Evolutionary conservation across 2,329 filamentous ascomycete genomes (phyloP).

Genomic region (Sporothrix inflata): DNA sequence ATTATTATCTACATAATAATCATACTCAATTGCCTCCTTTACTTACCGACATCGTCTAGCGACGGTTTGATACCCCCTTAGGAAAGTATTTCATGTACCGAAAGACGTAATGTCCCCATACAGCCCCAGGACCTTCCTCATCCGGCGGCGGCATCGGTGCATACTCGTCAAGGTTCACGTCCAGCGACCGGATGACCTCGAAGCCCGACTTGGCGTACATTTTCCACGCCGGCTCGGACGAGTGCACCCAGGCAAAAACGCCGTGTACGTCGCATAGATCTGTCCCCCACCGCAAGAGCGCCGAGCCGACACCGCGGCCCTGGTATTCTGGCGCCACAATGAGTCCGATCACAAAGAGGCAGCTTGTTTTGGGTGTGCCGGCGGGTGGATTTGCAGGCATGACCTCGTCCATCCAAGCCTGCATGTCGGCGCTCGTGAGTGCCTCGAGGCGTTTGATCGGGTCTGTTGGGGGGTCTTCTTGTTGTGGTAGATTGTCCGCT

Average conservation of each 20-base stretch:
- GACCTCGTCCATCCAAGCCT: constrained; percentile 2
- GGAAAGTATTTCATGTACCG: constrained; percentile 8
- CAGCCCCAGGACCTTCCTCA: not conserved
- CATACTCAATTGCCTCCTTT: too few species aligned
- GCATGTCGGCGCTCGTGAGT: not conserved
- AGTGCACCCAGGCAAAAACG: not conserved
- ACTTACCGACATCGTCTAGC: not conserved
- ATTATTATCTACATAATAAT: too few species aligned
- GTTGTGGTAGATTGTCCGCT: not conserved
- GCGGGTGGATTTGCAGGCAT: not conserved
- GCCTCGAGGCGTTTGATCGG: constrained; percentile 9
- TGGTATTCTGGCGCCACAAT: constrained; percentile 1
- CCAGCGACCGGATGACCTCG: not conserved
- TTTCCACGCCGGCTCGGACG: not conserved
- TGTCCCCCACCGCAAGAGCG: not conserved
- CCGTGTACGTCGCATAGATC: not conserved
- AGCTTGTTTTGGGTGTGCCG: not conserved
- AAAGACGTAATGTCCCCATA: not conserved
- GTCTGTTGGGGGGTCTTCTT: not conserved
- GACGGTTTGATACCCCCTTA: not conserved
- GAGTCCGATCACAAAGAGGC: not conserved
- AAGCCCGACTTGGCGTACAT: not conserved
- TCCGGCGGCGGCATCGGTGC: not conserved
- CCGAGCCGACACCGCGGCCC: constrained; percentile 4
- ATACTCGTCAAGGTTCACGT: not conserved